Evolutionary conservation across 345 rosid species (phyloP).

Genomic region (Lepidium sativum): DNA sequence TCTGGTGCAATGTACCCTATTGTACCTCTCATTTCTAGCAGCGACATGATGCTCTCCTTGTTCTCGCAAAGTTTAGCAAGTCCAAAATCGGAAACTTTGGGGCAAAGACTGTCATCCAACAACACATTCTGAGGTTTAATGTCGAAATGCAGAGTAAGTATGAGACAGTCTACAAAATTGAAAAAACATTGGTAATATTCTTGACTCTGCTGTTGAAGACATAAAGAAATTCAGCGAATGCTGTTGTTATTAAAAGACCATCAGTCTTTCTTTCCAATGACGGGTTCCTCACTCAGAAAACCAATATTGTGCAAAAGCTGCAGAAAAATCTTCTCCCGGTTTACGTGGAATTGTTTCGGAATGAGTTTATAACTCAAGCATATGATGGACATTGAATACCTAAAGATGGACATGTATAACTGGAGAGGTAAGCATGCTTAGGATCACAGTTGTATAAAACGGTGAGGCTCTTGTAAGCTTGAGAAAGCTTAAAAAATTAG

Average conservation of each 20-base stretch:
- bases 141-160: slow-evolving; percentile 38
- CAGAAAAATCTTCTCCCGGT: slow-evolving; percentile 44
- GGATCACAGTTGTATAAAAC: slow-evolving; percentile 15
- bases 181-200: slow-evolving; percentile 48
- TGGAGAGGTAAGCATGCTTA: not conserved
- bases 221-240: slow-evolving; percentile 51
- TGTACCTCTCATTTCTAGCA: slow-evolving; percentile 30
- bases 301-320: slow-evolving; percentile 40
- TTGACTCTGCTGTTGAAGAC: slow-evolving; percentile 29
- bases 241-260: slow-evolving; percentile 43
- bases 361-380: slow-evolving; percentile 70
- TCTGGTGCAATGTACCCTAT: slow-evolving; percentile 40
- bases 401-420: not conserved
- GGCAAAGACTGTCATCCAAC: slow-evolving; percentile 21
- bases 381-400: slow-evolving; percentile 34
- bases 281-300: slow-evolving; percentile 19
- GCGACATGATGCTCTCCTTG: slow-evolving; percentile 21
- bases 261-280: slow-evolving; percentile 32
- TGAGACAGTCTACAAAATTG: slow-evolving; percentile 49
- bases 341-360: slow-evolving; percentile 51
- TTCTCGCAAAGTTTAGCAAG: slow-evolving; percentile 31
- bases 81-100: slow-evolving; percentile 39
- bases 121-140: slow-evolving; percentile 45
- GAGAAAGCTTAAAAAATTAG: not conserved
- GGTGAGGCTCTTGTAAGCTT: not conserved